Base-by-base conservation (phyloP, 1,139 yeast species). In the Blastobotrys niveus region DNA sequence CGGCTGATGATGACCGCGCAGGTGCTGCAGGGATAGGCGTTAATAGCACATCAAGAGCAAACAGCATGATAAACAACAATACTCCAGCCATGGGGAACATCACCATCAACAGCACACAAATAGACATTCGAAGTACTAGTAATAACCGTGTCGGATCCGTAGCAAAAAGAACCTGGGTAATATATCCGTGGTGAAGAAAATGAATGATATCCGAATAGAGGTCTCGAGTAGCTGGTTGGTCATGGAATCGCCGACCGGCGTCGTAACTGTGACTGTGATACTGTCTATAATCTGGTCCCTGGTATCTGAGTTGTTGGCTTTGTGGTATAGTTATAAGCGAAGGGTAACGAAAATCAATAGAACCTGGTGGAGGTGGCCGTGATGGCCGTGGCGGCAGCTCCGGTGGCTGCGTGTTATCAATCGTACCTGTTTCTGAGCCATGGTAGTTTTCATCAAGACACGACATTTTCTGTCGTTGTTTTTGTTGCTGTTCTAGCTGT, bases 31-130 rank as follows among this genome's bases (percentile, higher is more conserved):
- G 27, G 10, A 12, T 8, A 8, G 27, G 27, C 14, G 22, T 5
- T 4, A 38, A 2, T 14, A 38, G 7, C 20, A 50, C 27, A 22
- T 50, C 53, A n/a, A 48, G 31, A 17, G 52, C 54, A 31, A 50
- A 42, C 21, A 51, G 43, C 30, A 51, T 34, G 5, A 44, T 34
- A 36, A 51, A 48, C 12, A 51, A 42, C 21, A 50, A 27, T 4
- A 45, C 22, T 6, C 54, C 54, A 9, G 48, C 48, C 45, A 48
- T 40, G 3, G 53, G 53, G 34, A 48, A 48, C 3, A 47, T 35
- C 4, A 47, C 22, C 18, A 50, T 32, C 24, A 49, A 38, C 8
- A 40, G 43, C 9, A 48, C 34, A 21, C 49, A 42, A 12, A 47
- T 36, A 4, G 42, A 6, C 24, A 50, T 43, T 14, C 53, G 44